Percentiles rank a stretch among this genome's conserved stretches.
These are phyloP conservation scores for Reutealis trisperma DNA, from an alignment of 345 rosid genomes.

Conservation along the genomic window DNA sequence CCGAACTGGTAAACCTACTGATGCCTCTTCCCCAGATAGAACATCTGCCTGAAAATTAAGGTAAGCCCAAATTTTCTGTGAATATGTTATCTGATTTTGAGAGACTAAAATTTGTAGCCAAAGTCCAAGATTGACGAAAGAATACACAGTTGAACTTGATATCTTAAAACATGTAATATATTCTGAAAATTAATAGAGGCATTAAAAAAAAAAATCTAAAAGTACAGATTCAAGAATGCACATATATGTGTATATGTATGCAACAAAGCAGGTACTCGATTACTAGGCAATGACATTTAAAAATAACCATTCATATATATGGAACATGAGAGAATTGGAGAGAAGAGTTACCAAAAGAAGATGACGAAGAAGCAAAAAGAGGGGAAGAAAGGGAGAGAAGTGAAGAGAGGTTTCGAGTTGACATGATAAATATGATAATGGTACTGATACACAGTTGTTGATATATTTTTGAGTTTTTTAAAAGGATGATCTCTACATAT, in stretches of 20 bases:
- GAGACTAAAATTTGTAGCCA: background rate
- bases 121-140: background rate
- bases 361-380: background rate
- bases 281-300: too few species aligned
- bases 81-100: background rate
- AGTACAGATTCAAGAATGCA: too few species aligned
- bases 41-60: background rate
- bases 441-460: background rate
- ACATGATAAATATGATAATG: background rate
- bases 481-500: too few species aligned
- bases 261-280: too few species aligned
- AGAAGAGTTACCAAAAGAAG: conserved; percentile 10
- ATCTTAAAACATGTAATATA: too few species aligned
- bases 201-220: too few species aligned
- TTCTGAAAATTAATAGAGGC: too few species aligned
- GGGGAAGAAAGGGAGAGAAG: conserved; percentile 8
- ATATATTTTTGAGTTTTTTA: too few species aligned
- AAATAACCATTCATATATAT: too few species aligned
- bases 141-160: too few species aligned
- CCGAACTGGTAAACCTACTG: conserved; percentile 6
- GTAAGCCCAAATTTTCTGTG: too few species aligned
- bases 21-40: conserved; percentile 12
- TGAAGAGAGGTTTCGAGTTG: conserved; percentile 14
- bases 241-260: background rate
- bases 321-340: background rate